Base-by-base conservation (phyloP, 1,284 basidiomycete genomes). In the Cutaneotrichosporon mucoides region DNA sequence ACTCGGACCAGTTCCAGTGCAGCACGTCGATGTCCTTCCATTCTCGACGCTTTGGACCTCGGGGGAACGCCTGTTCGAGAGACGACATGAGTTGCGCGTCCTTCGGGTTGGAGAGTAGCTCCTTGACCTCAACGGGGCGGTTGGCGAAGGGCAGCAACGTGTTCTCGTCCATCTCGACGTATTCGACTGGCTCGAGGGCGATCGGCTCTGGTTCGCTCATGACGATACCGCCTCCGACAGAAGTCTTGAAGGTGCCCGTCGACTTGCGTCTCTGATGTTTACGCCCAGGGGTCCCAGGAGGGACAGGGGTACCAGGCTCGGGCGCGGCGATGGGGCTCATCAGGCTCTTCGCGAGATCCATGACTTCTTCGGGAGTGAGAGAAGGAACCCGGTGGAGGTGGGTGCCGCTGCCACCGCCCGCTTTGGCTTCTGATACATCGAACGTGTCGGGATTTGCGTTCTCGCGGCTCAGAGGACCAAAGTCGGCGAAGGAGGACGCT, bases 151-250 rank as follows among this genome's bases (percentile, higher is more conserved):
- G 77, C 13, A 79, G 64, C 11, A 76, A 66, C 5, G 69, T 67
- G 45, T 75, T 73, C 6, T 74, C 68, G 34, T 74, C 72, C 64
- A 79, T 65, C 53, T 77, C 71, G 13, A 73, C 67, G 47, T 77
- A 79, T 53, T 79, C 76, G 54, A 79, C 72, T 0, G 77, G 76
- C 61, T 79, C 77, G 40, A 79, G 67, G 11, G 73, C 75, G 5
- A 71, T 57, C 6, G 71, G 69, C 16, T 68, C 67, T 1, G 56
- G 52, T 33, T 58, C 53, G n/a, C 34, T 24, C 24, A 24, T 4
- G 48, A 7, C 24, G 35, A 13, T 50, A 48, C 44, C 38, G n/a
- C 38, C 49, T 10, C 38, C 49, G 10, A 51, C 38, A 11, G 38
- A n/a, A 6, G 15, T 11, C 16, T 16, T 41, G 45, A 43, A 61